phyloP scores from a whole-genome alignment of 2,329 filamentous ascomycete genomes.

The Nannizziopsis arthrosporioides region DNA sequence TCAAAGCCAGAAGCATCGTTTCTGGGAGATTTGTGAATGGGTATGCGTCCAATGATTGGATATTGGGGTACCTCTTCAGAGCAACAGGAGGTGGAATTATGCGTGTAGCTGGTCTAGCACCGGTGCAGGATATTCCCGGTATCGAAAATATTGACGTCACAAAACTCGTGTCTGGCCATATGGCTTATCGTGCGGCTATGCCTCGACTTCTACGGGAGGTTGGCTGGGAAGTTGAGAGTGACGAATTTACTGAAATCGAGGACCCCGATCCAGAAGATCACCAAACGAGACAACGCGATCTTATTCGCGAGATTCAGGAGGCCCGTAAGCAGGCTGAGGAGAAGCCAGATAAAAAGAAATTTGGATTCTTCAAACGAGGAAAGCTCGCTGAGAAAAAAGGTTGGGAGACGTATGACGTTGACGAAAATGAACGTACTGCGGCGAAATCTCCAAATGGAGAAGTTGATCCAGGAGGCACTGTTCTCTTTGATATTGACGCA shows the following conservation, averaged over 20 bases:
- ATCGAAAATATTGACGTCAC: conserved; percentile 87
- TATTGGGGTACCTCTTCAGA: conserved; percentile 87
- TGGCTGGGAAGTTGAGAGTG: conserved; percentile 81
- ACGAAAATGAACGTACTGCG: conserved; percentile 24
- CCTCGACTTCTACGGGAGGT: conserved; percentile 74
- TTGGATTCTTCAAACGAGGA: conserved; percentile 70
- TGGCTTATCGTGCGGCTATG: conserved; percentile 93
- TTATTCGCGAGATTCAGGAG: conserved; percentile 94
- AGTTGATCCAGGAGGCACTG: conserved; percentile 34
- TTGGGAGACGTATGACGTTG: conserved; percentile 88
- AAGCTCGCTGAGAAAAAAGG: conserved; percentile 65
- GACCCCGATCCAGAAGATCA: conserved; percentile 95
- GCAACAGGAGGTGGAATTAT: conserved; percentile 86
- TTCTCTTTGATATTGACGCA: conserved; percentile 91
- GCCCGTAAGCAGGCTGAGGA: conserved; percentile 76
- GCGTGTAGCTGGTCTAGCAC: conserved; percentile 69
- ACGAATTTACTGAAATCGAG: conserved; percentile 93
- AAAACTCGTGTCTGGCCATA: conserved; percentile 75
- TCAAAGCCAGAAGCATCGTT: conserved; percentile 69
- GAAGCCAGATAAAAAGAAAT: conserved; percentile 59
- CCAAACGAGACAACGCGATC: conserved; percentile 70
- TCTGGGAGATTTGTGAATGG: conserved; percentile 90
- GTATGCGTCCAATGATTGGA: conserved; percentile 93
- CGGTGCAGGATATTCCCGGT: conserved; percentile 62
- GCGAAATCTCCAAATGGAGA: conserved; percentile 22